Evolutionary conservation across 1,139 yeast species (phyloP), one percentile per base, ranked within the genome.

Genomic region (Scheffersomyces parashehatae): DNA sequence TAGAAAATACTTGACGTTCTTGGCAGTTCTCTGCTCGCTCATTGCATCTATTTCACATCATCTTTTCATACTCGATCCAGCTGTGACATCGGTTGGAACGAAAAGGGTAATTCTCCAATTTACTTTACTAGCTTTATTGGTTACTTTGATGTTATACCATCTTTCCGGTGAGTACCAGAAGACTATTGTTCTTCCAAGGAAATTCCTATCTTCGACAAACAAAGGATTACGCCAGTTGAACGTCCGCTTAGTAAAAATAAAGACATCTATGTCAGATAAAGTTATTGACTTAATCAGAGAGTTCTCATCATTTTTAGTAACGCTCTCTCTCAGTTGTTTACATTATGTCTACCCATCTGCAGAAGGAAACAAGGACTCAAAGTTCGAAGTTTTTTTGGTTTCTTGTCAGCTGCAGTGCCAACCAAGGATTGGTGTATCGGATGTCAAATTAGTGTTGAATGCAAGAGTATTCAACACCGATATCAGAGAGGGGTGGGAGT

Each of bases 401-500:
- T 62, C 70, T 5, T 71, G 74, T 43, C 73, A 71, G 50, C 75
- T 71, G 66, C 74, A 64, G 44, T 73, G 77, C 48, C 79, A 75
- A 52, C 79, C 79, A 1, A 55, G 76, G 43, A 59, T 69, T 13
- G 79, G 79, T 0, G 67, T 74, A 12, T 68, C 71, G 29, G 79
- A 74, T 48, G 82, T 86, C 12, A 90, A 90, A 60, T 64, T 93
- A 11, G 86, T 88, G 3, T 70, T 93, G 44, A 85, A 86, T 47
- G 87, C 97, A 1, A 73, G 97, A 42, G 84, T 84, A 1, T 93
- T 91, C 63, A 81, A 82, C 48, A 82, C 93, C 0, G 95, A 88
- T 44, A 81, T 88, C 3, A 75, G 97, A 52, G 97, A 91, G 60
- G 95, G 91, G 10, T 93, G 99, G 99, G 99, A 93, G 57, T 65